These are phyloP conservation scores for Calocybe gambosa DNA, from an alignment of 1,284 basidiomycete species.

Conservation along the genomic window DNA sequence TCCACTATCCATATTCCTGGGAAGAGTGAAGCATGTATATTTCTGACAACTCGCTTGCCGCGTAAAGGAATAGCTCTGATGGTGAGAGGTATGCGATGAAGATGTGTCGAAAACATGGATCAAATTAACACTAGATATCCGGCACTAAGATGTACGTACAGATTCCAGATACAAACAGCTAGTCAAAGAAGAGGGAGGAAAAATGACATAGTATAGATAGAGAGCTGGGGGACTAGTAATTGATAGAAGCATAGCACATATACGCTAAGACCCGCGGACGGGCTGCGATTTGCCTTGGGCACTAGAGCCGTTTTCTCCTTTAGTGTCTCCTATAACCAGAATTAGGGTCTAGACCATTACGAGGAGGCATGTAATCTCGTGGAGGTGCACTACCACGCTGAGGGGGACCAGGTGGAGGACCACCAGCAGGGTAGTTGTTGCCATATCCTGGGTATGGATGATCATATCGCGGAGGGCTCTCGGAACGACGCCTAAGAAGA, in stretches of 20 bases:
- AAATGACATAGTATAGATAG: slow-evolving; percentile 6
- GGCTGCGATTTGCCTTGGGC: not conserved
- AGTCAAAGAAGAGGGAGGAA: not conserved
- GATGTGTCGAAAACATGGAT: not conserved
- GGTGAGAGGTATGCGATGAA: too few species aligned
- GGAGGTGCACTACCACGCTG: slow-evolving; percentile 23
- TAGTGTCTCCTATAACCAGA: slow-evolving; percentile 31
- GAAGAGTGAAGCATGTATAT: too few species aligned
- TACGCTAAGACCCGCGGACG: not conserved
- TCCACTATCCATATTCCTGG: too few species aligned
- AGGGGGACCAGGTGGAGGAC: slow-evolving; percentile 31
- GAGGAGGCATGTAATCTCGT: slow-evolving; percentile 60
- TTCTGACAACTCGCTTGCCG: too few species aligned
- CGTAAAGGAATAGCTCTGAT: too few species aligned
- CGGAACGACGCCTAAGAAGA: slow-evolving; percentile 57
- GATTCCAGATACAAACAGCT: slow-evolving; percentile 1
- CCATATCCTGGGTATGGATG: slow-evolving; percentile 42
- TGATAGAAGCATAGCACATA: not conserved
- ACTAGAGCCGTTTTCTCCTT: slow-evolving; percentile 7
- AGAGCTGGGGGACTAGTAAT: slow-evolving; percentile 11
- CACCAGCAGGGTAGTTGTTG: slow-evolving; percentile 44
- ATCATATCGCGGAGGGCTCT: slow-evolving; percentile 49
- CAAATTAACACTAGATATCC: not conserved
- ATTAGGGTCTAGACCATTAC: slow-evolving; percentile 36
- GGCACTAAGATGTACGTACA: not conserved